phyloP scores from a whole-genome alignment of 306 rosid genomes.

The Vigna radiata region DNA sequence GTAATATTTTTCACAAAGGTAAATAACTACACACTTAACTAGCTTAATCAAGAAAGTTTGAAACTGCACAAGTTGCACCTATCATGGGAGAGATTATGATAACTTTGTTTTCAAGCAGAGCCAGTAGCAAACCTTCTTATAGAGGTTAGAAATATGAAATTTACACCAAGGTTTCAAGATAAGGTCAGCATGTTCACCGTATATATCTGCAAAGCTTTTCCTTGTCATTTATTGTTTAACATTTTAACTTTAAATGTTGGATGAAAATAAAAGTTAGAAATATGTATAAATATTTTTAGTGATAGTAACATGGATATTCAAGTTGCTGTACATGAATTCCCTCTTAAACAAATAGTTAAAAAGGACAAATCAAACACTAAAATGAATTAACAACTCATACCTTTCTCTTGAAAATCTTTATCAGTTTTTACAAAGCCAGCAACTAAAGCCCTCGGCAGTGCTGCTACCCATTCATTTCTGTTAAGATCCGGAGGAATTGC shows the following conservation, averaged over 20 bases:
- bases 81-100: not conserved
- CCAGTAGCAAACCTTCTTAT: constrained; percentile 15
- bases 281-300: constrained; percentile 21
- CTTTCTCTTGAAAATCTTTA: constrained; percentile 83
- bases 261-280: constrained; percentile 13
- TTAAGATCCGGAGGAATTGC: constrained; percentile 93
- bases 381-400: constrained; percentile 51
- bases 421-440: constrained; percentile 99
- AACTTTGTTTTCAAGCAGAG: constrained; percentile 19
- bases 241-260: constrained; percentile 15
- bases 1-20: not conserved
- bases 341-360: constrained; percentile 31
- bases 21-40: constrained; percentile 1
- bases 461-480: constrained; percentile 95
- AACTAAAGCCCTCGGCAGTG: constrained; percentile 96
- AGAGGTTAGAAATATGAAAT: constrained; percentile 21
- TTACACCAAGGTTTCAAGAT: constrained; percentile 28
- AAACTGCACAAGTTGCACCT: constrained; percentile 24
- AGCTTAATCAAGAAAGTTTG: constrained; percentile 16
- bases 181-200: not conserved
- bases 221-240: not conserved
- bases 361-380: constrained; percentile 17
- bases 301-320: constrained; percentile 22
- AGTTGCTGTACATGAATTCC: constrained; percentile 17
- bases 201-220: constrained; percentile 17